Base-by-base conservation (phyloP, 1,284 basidiomycete species). In the Pseudomicrostroma phylloplanum region DNA sequence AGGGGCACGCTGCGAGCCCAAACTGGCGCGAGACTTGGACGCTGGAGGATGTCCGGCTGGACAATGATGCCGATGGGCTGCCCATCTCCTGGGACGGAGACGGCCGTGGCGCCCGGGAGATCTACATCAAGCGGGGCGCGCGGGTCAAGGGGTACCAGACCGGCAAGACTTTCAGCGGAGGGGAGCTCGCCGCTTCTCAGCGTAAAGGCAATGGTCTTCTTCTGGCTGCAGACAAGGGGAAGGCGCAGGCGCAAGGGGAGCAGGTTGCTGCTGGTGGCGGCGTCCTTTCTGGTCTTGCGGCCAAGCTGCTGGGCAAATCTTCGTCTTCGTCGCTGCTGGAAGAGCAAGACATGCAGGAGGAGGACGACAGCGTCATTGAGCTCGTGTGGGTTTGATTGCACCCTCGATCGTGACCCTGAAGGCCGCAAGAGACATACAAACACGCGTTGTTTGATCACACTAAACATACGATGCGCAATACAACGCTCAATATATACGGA, bases 361-460 rank as follows among this genome's bases (percentile, higher is more conserved):
- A 54, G 21, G 21, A 54, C 13, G 51, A 54, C 25, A 54, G 51
- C 13, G 51, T 54, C 25, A 26, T 54, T 54, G 51, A 54, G 51
- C 25, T 54, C 13, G 51, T 54, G 15, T 54, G 51, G 51, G 51
- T 54, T 6, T 54, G 23, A 23, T 3, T n/a, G 46, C 46, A 23
- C 46, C n/a, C n/a, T n/a, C n/a, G 46, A 48, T 48, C 4, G 30
- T n/a, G n/a, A n/a, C n/a, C n/a, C n/a, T n/a, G 30, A 36, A 36
- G 30, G 30, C 30, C 9, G 30, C 30, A 36, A 36, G n/a, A n/a
- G n/a, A n/a, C n/a, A n/a, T n/a, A n/a, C n/a, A n/a, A n/a, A n/a
- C n/a, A n/a, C n/a, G n/a, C n/a, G n/a, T n/a, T n/a, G n/a, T n/a
- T n/a, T n/a, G n/a, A n/a, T n/a, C n/a, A n/a, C n/a, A n/a, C n/a